phyloP scores from a whole-genome alignment of 805 yeast species.

The Ogataea corticis region DNA sequence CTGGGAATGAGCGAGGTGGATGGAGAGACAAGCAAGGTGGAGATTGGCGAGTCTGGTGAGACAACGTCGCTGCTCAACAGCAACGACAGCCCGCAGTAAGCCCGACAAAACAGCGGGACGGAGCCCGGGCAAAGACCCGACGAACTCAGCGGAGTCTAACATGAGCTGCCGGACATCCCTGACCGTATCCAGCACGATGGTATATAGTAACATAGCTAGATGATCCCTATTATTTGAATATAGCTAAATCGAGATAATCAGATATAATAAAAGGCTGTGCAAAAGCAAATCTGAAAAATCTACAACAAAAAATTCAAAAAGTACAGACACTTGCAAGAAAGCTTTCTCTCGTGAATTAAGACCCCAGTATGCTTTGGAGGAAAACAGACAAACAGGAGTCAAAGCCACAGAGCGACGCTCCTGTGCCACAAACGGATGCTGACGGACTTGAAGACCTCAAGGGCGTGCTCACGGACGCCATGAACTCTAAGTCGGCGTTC shows the following conservation, averaged over 20 bases:
- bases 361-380: slow-evolving; percentile 8
- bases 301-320: neutral
- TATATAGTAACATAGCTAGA: too few relatives aligned
- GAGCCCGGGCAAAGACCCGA: too few relatives aligned
- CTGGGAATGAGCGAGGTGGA: slow-evolving; percentile 44
- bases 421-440: neutral
- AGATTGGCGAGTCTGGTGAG: slow-evolving; percentile 1
- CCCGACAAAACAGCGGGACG: too few relatives aligned
- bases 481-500: slow-evolving; percentile 25
- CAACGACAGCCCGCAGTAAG: too few relatives aligned
- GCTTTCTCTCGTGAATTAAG: too few relatives aligned
- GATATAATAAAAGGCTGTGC: too few relatives aligned
- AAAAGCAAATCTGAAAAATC: neutral
- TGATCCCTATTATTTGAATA: too few relatives aligned
- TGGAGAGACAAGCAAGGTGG: slow-evolving; percentile 9
- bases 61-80: slow-evolving; percentile 3
- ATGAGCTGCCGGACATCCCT: too few relatives aligned
- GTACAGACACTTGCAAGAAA: too few relatives aligned
- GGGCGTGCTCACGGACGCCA: slow-evolving; percentile 23
- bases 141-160: too few relatives aligned
- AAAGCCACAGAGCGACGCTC: neutral
- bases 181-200: too few relatives aligned
- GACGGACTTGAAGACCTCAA: slow-evolving; percentile 12
- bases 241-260: too few relatives aligned
- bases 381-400: neutral